These are phyloP conservation scores for Colletotrichum sp. DNA, from an alignment of 2,329 filamentous ascomycete species.

Conservation along the genomic window DNA sequence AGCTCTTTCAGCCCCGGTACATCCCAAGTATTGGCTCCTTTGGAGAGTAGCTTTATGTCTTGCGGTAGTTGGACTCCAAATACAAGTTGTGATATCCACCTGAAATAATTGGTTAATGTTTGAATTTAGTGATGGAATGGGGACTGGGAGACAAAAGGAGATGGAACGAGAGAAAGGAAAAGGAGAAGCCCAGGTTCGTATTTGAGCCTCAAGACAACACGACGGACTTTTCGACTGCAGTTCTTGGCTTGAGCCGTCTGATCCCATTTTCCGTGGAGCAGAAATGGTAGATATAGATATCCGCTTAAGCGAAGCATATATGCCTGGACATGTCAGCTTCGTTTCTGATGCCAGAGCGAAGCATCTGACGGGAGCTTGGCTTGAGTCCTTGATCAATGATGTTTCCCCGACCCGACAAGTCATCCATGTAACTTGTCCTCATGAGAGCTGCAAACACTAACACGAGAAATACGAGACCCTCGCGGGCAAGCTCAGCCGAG, in stretches of 20 bases:
- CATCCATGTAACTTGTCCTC: background rate
- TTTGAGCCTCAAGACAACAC: background rate
- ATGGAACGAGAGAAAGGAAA: fast-evolving
- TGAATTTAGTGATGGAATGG: background rate
- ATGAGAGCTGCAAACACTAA: background rate
- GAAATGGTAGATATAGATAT: background rate
- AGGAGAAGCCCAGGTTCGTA: background rate
- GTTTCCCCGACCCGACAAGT: background rate
- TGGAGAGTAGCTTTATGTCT: background rate
- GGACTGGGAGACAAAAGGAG: background rate
- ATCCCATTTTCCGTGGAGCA: background rate
- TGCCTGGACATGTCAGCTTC: background rate
- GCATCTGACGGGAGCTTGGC: background rate
- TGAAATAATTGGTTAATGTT: fast-evolving
- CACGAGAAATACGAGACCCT: background rate
- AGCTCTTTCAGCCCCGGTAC: background rate
- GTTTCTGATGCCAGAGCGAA: background rate
- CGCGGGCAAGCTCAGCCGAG: background rate
- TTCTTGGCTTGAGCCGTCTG: background rate
- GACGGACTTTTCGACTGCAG: background rate
- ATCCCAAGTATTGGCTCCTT: no score
- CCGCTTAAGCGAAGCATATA: fast-evolving
- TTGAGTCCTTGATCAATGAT: background rate
- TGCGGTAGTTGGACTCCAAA: background rate
- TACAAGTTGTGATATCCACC: background rate